A percentile compares a stretch with the other conserved stretches of the same genome.
Evolutionary conservation across 306 rosid genomes (phyloP).

Genomic region (Acacia confusa): DNA sequence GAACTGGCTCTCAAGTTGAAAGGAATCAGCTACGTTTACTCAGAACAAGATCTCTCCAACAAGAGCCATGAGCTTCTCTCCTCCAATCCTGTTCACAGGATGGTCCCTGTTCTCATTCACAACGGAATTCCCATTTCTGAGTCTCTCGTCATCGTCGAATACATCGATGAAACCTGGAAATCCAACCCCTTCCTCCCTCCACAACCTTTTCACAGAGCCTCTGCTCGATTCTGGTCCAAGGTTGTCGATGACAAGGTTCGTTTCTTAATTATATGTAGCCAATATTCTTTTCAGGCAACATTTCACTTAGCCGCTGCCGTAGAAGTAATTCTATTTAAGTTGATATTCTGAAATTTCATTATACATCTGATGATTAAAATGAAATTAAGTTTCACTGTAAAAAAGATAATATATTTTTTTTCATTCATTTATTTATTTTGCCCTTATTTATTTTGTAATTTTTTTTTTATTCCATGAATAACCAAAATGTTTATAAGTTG

Average conservation of each 20-base stretch:
- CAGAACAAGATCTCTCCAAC: constrained; percentile 37
- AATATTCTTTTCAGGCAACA: too few species aligned
- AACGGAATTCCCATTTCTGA: constrained; percentile 46
- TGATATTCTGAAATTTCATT: too few species aligned
- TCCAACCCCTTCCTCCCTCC: constrained; percentile 44
- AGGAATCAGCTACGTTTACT: constrained; percentile 46
- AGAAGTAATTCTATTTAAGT: too few species aligned
- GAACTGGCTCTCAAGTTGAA: constrained; percentile 56
- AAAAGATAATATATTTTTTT: too few species aligned
- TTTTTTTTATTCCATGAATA: too few species aligned
- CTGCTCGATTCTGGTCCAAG: constrained; percentile 67
- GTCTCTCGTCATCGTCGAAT: constrained; percentile 53
- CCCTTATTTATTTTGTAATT: too few species aligned
- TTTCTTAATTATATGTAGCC: background rate
- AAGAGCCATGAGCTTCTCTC: constrained; percentile 52
- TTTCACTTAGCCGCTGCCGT: too few species aligned
- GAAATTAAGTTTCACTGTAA: too few species aligned
- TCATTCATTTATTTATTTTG: too few species aligned
- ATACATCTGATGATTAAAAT: too few species aligned
- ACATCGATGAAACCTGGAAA: constrained; percentile 55
- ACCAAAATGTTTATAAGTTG: too few species aligned
- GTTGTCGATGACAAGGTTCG: constrained; percentile 62
- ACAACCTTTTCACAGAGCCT: constrained; percentile 47
- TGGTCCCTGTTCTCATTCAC: constrained; percentile 55
- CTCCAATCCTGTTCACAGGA: constrained; percentile 62